Evolutionary conservation across 805 yeast species (phyloP).

Genomic region (Alloascoidea africana): DNA sequence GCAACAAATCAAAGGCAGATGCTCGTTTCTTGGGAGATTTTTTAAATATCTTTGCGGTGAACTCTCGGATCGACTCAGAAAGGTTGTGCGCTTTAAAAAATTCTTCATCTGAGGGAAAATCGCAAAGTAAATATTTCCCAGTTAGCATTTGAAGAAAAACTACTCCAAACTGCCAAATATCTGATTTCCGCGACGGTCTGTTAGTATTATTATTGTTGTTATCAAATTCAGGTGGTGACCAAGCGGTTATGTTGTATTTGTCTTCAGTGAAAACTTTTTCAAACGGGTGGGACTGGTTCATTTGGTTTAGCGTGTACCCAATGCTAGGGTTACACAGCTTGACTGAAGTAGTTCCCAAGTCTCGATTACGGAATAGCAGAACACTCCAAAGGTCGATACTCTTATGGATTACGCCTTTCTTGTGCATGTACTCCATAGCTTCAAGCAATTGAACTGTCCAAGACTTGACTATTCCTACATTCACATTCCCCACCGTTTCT

Average conservation of each 20-base stretch:
- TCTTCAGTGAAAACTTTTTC: constrained; percentile 6
- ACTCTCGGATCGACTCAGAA: constrained; percentile 48
- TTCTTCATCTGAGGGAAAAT: constrained; percentile 46
- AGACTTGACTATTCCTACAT: constrained; percentile 61
- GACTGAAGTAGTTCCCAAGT: constrained; percentile 38
- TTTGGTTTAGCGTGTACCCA: constrained; percentile 21
- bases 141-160: constrained; percentile 49
- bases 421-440: constrained; percentile 72
- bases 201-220: constrained; percentile 16
- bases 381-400: constrained; percentile 47
- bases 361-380: constrained; percentile 31
- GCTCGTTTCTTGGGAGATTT: constrained; percentile 55
- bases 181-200: constrained; percentile 65
- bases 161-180: constrained; percentile 88
- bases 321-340: constrained; percentile 48
- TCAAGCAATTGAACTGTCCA: constrained; percentile 86
- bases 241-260: too few species aligned
- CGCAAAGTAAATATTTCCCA: constrained; percentile 40
- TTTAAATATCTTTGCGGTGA: constrained; percentile 52
- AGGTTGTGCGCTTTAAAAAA: constrained; percentile 31
- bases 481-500: constrained; percentile 49
- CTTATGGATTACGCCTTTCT: constrained; percentile 70
- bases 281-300: constrained; percentile 19
- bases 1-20: constrained; percentile 71
- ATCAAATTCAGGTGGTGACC: constrained; percentile 76